These are phyloP conservation scores for Ilex aquifolium DNA, from an alignment of 257 asterid species.

Conservation along the genomic window DNA sequence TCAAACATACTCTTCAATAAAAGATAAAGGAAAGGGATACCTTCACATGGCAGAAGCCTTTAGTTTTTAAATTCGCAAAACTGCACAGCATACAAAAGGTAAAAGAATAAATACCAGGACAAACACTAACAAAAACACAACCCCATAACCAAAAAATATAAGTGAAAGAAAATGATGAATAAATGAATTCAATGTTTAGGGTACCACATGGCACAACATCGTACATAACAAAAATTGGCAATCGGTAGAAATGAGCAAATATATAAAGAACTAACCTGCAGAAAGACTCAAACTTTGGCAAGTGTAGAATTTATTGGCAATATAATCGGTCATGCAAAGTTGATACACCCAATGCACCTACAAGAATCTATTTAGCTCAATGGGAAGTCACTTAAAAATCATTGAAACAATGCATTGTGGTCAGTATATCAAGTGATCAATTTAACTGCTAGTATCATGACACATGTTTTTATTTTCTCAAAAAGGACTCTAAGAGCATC, in stretches of 20 bases:
- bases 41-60: neutral
- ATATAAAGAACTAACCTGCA: constrained; percentile 42
- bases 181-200: neutral
- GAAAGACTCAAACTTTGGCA: constrained; percentile 80
- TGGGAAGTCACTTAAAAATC: constrained; percentile 8
- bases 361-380: constrained; percentile 5
- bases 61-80: too few relatives aligned
- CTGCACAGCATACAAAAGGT: too few relatives aligned
- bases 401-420: neutral
- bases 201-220: neutral
- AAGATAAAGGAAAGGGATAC: neutral
- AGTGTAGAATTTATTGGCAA: constrained; percentile 46
- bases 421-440: neutral
- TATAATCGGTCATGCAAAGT: constrained; percentile 69
- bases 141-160: too few relatives aligned
- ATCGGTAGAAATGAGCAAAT: neutral
- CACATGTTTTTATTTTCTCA: too few relatives aligned
- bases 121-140: too few relatives aligned
- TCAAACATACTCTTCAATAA: neutral
- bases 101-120: too few relatives aligned
- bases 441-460: neutral
- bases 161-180: neutral
- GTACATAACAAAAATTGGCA: too few relatives aligned
- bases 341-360: constrained; percentile 76
- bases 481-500: too few relatives aligned